Conservation (phyloP, 2,329 filamentous ascomycete species). For the Cyclaneusma minus region DNA sequence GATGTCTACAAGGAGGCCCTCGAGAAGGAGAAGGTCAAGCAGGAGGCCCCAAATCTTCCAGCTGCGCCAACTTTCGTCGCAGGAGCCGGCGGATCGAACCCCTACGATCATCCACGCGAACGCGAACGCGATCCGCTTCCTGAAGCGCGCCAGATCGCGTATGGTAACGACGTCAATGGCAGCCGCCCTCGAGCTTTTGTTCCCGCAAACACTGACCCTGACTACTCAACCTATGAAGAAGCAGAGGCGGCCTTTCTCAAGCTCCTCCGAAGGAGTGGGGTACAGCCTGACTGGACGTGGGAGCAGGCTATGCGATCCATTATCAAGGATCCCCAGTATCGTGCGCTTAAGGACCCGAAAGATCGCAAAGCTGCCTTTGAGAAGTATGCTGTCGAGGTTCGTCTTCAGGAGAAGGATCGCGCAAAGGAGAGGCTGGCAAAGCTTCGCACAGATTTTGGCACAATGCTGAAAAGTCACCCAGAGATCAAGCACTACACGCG, state of each 20-base stretch:
- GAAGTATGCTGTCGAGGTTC: constrained; percentile 83
- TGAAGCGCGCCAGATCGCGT: constrained; percentile 42
- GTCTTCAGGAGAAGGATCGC: constrained; percentile 83
- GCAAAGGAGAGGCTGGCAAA: constrained; percentile 88
- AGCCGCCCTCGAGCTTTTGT: constrained; percentile 40
- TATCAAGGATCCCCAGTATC: constrained; percentile 83
- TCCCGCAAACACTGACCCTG: constrained; percentile 53
- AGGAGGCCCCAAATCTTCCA: constrained; percentile 4
- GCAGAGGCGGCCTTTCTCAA: constrained; percentile 90
- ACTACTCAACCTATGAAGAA: constrained; percentile 69
- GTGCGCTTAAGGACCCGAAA: constrained; percentile 81
- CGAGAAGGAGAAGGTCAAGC: constrained; percentile 34
- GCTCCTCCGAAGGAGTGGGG: constrained; percentile 67
- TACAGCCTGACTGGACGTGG: constrained; percentile 88
- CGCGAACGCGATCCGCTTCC: constrained; percentile 25
- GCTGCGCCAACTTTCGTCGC: constrained; percentile 25
- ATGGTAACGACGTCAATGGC: constrained; percentile 33
- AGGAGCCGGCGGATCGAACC: no score
- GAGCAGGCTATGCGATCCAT: constrained; percentile 73
- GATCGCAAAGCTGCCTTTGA: constrained; percentile 85
- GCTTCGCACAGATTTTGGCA: constrained; percentile 83
- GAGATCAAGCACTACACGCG: constrained; percentile 95
- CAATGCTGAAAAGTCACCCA: constrained; percentile 89
- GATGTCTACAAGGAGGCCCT: constrained; percentile 64
- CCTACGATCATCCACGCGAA: constrained; percentile 19